A percentile compares a stretch with the other conserved stretches of the same genome.
These are phyloP conservation scores for Elongisporangium anandrum DNA, from an alignment of 352 stramenopile genomes.

Conservation along the genomic window DNA sequence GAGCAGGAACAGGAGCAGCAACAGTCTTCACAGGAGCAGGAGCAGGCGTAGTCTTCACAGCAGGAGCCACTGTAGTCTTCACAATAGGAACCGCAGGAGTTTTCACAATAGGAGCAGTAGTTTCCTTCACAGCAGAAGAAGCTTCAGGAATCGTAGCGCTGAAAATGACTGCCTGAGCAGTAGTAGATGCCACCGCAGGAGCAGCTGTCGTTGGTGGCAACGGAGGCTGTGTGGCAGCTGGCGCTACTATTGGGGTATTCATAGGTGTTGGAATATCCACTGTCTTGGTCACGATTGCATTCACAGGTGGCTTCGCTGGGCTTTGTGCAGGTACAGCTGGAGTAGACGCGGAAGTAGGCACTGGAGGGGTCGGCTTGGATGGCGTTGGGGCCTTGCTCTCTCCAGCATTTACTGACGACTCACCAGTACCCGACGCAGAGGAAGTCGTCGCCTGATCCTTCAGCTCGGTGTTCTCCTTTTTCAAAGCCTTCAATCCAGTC, in stretches of 20 bases:
- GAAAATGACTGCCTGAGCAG: neutral
- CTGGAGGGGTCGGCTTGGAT: slow-evolving; percentile 6
- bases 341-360: neutral
- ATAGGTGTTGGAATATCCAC: neutral
- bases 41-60: neutral
- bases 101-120: neutral
- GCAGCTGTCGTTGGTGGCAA: neutral
- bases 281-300: neutral
- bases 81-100: neutral
- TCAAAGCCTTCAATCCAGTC: slow-evolving; percentile 59
- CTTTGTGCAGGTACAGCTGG: neutral
- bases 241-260: neutral
- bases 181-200: neutral
- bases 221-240: neutral
- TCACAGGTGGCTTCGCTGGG: neutral
- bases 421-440: slow-evolving; percentile 2
- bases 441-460: slow-evolving; percentile 36
- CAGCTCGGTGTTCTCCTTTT: slow-evolving; percentile 75
- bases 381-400: slow-evolving; percentile 1
- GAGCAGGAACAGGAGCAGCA: neutral
- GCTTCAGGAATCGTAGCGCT: neutral
- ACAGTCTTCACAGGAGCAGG: neutral
- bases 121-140: neutral
- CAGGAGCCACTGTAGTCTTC: neutral
- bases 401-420: slow-evolving; percentile 8